Percentiles rank a stretch among this genome's conserved stretches.
Conservation (phyloP, 2,329 filamentous ascomycete genomes). For the Colletotrichum salicis region DNA sequence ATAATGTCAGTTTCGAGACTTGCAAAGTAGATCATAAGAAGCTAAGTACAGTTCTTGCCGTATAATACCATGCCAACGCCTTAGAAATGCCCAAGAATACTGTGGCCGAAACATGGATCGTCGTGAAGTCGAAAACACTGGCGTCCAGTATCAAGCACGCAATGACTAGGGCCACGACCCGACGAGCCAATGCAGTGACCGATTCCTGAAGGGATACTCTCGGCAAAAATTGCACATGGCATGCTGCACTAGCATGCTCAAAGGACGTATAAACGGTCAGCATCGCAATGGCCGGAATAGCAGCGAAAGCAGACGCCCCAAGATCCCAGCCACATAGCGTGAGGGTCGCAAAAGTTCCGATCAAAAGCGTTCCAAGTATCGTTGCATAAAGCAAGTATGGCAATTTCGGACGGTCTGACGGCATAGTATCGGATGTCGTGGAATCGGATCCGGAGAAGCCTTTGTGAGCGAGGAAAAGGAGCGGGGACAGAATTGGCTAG, state of each 20-base stretch:
- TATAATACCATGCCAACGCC: background rate
- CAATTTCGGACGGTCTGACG: background rate
- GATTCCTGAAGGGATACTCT: background rate
- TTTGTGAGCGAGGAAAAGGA: background rate
- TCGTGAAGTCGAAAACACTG: background rate
- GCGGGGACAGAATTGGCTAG: background rate
- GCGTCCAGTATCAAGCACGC: background rate
- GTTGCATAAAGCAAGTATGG: background rate
- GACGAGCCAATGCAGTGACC: background rate
- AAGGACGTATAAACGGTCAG: background rate
- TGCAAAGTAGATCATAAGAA: no score
- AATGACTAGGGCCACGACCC: background rate
- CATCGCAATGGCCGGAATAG: background rate
- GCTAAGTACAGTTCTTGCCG: background rate
- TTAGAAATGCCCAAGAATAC: background rate
- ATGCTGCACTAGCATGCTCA: background rate
- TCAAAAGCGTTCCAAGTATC: background rate
- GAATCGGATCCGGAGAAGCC: background rate
- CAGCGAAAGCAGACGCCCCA: background rate
- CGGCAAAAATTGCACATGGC: background rate
- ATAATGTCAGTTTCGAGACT: background rate
- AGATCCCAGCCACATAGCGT: slow-evolving; percentile 4
- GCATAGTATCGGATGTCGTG: background rate
- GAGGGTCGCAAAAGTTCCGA: background rate
- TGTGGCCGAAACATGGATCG: background rate